These are phyloP conservation scores for Sanghuangporus baumii DNA, from an alignment of 1,284 basidiomycete species.

Conservation along the genomic window DNA sequence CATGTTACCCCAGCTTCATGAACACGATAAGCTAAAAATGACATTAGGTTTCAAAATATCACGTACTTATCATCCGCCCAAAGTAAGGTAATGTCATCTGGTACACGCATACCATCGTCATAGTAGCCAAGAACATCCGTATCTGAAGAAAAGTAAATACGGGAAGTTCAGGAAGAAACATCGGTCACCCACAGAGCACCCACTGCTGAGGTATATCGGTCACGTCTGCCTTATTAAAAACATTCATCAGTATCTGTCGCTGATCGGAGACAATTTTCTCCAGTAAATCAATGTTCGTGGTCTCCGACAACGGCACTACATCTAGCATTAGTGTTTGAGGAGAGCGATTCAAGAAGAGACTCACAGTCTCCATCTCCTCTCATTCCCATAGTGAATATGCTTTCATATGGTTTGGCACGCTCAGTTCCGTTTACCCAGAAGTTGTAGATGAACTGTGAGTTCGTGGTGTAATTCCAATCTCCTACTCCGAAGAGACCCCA, in stretches of 20 bases:
- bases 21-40: neutral
- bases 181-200: conserved; percentile 45
- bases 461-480: conserved; percentile 55
- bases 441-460: conserved; percentile 46
- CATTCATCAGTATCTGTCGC: conserved; percentile 48
- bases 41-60: neutral
- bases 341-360: conserved; percentile 19
- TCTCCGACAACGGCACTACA: conserved; percentile 46
- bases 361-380: conserved; percentile 53
- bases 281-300: conserved; percentile 45
- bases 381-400: conserved; percentile 62
- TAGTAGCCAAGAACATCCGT: conserved; percentile 69
- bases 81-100: conserved; percentile 50
- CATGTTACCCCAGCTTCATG: conserved; percentile 52
- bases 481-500: conserved; percentile 51
- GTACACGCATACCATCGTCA: conserved; percentile 50
- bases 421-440: conserved; percentile 57
- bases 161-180: neutral
- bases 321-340: neutral
- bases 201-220: conserved; percentile 58
- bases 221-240: conserved; percentile 45
- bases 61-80: conserved; percentile 64
- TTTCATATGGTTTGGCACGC: conserved; percentile 52
- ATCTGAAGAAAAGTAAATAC: conserved; percentile 23
- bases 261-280: conserved; percentile 57